Conservation (phyloP, 257 asterid genomes). For the Ophiorrhiza pumila region DNA sequence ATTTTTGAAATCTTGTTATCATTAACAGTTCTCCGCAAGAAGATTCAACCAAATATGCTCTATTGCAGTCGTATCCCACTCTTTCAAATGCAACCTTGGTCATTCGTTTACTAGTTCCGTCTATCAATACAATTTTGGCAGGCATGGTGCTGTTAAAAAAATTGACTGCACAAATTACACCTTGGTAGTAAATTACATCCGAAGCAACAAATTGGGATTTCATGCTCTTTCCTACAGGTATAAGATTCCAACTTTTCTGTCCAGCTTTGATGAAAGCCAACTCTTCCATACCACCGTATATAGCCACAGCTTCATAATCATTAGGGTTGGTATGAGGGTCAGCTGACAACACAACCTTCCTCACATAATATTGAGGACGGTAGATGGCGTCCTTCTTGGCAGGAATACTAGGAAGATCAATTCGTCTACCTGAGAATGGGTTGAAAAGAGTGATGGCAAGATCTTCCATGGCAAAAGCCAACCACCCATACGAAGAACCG, state of each 20-base stretch:
- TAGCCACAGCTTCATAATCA: neutral
- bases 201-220: neutral
- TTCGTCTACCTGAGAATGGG: neutral
- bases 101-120: too few species aligned
- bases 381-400: neutral
- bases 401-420: neutral
- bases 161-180: neutral
- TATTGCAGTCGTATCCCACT: neutral
- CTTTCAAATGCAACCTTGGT: neutral
- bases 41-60: slow-evolving; percentile 3
- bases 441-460: neutral
- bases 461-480: slow-evolving; percentile 1
- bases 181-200: neutral
- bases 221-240: neutral
- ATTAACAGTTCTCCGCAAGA: neutral
- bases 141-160: neutral
- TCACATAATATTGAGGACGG: neutral
- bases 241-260: neutral
- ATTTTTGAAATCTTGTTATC: neutral
- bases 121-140: neutral
- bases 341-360: neutral
- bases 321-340: neutral
- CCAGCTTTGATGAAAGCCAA: neutral
- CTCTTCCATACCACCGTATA: neutral
- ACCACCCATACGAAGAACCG: neutral